A percentile compares a stretch with the other conserved stretches of the same genome.
Conservation (phyloP, 164 flowering plant species). For the Malania oleifera region DNA sequence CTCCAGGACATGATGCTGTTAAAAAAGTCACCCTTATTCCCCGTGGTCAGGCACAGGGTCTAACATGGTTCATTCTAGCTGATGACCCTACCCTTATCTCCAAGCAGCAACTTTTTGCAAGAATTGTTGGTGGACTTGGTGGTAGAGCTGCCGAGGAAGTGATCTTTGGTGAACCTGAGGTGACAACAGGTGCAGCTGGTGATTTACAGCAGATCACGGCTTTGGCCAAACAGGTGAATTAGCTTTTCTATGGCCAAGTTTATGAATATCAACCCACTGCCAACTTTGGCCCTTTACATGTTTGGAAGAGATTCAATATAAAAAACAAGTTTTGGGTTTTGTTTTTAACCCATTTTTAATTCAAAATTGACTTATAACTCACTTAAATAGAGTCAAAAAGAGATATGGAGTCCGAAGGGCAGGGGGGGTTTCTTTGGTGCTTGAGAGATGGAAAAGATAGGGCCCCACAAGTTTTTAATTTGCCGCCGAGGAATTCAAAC, state of each 20-base stretch:
- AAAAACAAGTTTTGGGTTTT: too few relatives aligned
- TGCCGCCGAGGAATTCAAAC: slow-evolving; percentile 5
- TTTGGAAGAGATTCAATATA: too few relatives aligned
- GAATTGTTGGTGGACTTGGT: slow-evolving; percentile 1
- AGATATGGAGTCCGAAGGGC: too few relatives aligned
- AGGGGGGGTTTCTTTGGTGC: too few relatives aligned
- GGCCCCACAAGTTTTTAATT: slow-evolving; percentile 8
- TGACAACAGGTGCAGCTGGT: background rate
- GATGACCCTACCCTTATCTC: slow-evolving; percentile 1
- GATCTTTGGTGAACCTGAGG: background rate
- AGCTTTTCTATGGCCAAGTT: background rate
- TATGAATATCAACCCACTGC: too few relatives aligned
- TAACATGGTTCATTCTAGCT: background rate
- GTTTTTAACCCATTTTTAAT: too few relatives aligned
- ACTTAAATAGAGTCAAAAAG: too few relatives aligned
- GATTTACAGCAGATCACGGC: background rate
- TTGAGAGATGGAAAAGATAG: slow-evolving; percentile 3
- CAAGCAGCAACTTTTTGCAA: slow-evolving; percentile 2
- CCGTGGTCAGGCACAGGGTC: too few relatives aligned
- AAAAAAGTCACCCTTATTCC: too few relatives aligned
- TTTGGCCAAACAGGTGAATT: background rate
- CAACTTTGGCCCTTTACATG: too few relatives aligned
- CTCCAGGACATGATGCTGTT: too few relatives aligned
- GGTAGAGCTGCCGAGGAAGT: slow-evolving; percentile 3
- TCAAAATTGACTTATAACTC: too few relatives aligned